Evolutionary conservation across 1,139 yeast genomes (phyloP).

Genomic region (Saccharomyces hybrid): DNA sequence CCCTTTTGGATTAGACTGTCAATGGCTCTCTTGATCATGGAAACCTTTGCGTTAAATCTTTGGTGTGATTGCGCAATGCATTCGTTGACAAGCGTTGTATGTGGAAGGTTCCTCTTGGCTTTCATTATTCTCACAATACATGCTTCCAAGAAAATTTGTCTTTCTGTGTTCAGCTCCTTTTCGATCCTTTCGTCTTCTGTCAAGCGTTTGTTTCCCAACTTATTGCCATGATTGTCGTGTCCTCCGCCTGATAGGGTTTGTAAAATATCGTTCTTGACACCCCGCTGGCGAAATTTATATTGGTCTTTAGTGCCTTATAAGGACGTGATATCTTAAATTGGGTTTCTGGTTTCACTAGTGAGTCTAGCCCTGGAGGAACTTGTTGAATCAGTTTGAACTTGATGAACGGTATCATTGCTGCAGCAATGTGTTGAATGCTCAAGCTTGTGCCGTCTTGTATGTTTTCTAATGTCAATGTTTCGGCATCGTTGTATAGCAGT

Average conservation of each 20-base stretch:
- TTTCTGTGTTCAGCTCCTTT: conserved; percentile 78
- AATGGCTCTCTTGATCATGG: conserved; percentile 81
- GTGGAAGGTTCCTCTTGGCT: conserved; percentile 73
- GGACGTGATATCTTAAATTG: conserved; percentile 66
- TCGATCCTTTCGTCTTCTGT: conserved; percentile 72
- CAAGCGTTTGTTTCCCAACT: conserved; percentile 9
- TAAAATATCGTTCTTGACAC: conserved; percentile 60
- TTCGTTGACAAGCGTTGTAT: conserved; percentile 76
- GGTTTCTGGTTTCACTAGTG: conserved; percentile 46
- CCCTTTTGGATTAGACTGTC: conserved; percentile 82
- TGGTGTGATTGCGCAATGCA: conserved; percentile 80
- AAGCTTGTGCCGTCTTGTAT: conserved; percentile 63
- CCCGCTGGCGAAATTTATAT: conserved; percentile 83
- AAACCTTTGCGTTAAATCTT: conserved; percentile 76
- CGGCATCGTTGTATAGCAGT: conserved; percentile 56
- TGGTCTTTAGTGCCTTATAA: conserved; percentile 76
- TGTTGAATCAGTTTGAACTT: conserved; percentile 71
- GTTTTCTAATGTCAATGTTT: conserved; percentile 52
- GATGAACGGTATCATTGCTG: conserved; percentile 69
- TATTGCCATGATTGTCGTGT: conserved; percentile 6
- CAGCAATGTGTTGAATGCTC: conserved; percentile 59
- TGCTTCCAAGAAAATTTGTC: conserved; percentile 82
- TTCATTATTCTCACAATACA: conserved; percentile 96
- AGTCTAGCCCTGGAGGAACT: conserved; percentile 48
- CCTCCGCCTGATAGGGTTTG: conserved; percentile 6